A percentile compares a stretch with the other conserved stretches of the same genome.
These are phyloP conservation scores for Hirsutella minnesotensis DNA, from an alignment of 2,329 filamentous ascomycete species.

Conservation along the genomic window DNA sequence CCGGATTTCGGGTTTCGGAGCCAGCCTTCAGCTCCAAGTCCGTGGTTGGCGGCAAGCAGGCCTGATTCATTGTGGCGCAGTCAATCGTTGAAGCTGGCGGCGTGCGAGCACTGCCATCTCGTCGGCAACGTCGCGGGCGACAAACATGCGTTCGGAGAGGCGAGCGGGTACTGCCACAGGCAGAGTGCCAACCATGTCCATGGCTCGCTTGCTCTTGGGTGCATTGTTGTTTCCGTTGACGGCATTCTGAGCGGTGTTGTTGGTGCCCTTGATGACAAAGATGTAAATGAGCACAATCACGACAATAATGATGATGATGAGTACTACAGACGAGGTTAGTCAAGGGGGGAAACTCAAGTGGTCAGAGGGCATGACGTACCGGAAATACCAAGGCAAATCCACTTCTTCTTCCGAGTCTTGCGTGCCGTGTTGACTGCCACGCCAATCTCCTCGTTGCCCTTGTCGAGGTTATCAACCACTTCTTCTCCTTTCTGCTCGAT, in stretches of 20 bases:
- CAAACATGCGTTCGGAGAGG: slow-evolving; percentile 2
- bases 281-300: slow-evolving; percentile 39
- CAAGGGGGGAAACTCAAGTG: neutral
- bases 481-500: slow-evolving; percentile 85
- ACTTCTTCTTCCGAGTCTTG: slow-evolving; percentile 84
- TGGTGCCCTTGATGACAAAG: slow-evolving; percentile 23
- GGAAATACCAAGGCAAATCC: slow-evolving; percentile 77
- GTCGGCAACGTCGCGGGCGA: slow-evolving; percentile 4
- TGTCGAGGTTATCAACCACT: slow-evolving; percentile 70
- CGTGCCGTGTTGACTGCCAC: slow-evolving; percentile 74
- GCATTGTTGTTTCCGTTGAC: slow-evolving; percentile 8
- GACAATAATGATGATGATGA: slow-evolving; percentile 40
- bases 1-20: slow-evolving; percentile 2
- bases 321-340: slow-evolving; percentile 26
- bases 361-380: slow-evolving; percentile 27
- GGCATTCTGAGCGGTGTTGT: slow-evolving; percentile 10
- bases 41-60: neutral
- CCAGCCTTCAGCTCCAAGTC: neutral
- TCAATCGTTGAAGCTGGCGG: slow-evolving; percentile 8
- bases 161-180: neutral
- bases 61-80: neutral
- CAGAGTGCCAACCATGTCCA: neutral
- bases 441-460: slow-evolving; percentile 74
- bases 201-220: slow-evolving; percentile 17
- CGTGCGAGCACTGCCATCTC: slow-evolving; percentile 5